Evolutionary conservation across 176 grass and related monocot species (phyloP).

Genomic region (Luzula sylvatica): DNA sequence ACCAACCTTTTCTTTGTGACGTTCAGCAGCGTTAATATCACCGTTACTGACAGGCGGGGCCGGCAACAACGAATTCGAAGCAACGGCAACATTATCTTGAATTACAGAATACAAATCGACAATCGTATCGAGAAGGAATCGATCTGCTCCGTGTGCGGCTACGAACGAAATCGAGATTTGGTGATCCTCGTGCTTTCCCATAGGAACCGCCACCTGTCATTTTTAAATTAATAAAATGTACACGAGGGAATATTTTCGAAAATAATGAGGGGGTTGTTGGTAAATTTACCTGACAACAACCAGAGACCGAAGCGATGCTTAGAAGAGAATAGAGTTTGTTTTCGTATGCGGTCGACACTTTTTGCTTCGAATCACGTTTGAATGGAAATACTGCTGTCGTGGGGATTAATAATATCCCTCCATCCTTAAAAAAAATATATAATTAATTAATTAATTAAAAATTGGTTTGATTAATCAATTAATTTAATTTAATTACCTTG

Average conservation of each 20-base stretch:
- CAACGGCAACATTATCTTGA: conserved; percentile 57
- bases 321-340: conserved; percentile 56
- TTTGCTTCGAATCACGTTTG: conserved; percentile 66
- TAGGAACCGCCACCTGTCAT: conserved; percentile 56
- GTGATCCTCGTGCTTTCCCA: conserved; percentile 56
- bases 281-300: conserved; percentile 77
- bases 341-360: conserved; percentile 54
- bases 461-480: conserved; percentile 14
- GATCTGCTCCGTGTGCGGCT: conserved; percentile 78
- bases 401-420: conserved; percentile 81
- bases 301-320: conserved; percentile 78
- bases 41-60: conserved; percentile 40
- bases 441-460: conserved; percentile 16
- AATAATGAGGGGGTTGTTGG: background rate
- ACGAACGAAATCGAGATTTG: conserved; percentile 78
- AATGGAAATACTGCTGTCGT: conserved; percentile 69
- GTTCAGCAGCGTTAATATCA: conserved; percentile 43
- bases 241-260: background rate
- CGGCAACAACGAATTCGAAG: conserved; percentile 36
- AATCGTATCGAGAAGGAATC: conserved; percentile 60
- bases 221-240: background rate
- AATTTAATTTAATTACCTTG: conserved; percentile 48
- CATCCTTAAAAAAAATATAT: conserved; percentile 48
- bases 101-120: conserved; percentile 57
- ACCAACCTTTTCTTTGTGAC: conserved; percentile 92